These are phyloP conservation scores for Osmozyma mogii DNA, from an alignment of 805 yeast genomes.

Conservation along the genomic window DNA sequence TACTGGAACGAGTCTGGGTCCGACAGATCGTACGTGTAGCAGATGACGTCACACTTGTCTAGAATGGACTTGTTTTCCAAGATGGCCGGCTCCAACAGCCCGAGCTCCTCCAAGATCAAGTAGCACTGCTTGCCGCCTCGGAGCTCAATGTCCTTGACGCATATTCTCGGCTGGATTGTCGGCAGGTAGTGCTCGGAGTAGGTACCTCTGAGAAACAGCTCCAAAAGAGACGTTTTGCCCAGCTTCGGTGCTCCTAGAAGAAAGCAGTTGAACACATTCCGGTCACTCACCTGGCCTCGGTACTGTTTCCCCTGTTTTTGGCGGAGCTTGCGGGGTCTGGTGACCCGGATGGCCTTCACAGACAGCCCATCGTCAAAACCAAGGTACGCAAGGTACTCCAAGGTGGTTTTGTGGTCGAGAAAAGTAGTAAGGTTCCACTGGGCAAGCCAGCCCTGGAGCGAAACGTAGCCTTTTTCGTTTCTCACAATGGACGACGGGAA, in stretches of 20 bases:
- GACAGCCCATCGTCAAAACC: conserved; percentile 63
- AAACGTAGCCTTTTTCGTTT: conserved; percentile 82
- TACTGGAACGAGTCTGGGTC: conserved; percentile 93
- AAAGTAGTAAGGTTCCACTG: conserved; percentile 98
- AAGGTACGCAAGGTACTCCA: conserved; percentile 81
- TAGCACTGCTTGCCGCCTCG: conserved; percentile 95
- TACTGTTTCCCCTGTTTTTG: conserved; percentile 56
- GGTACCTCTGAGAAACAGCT: conserved; percentile 70
- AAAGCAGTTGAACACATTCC: conserved; percentile 89
- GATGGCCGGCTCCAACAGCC: conserved; percentile 77
- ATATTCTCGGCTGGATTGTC: conserved; percentile 70
- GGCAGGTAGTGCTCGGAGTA: conserved; percentile 70
- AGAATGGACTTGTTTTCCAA: conserved; percentile 61
- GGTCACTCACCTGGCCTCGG: conserved; percentile 63
- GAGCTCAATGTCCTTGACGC: conserved; percentile 87
- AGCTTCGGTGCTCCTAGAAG: conserved; percentile 78
- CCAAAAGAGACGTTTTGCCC: conserved; percentile 81
- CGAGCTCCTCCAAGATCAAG: conserved; percentile 81
- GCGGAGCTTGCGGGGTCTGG: conserved; percentile 70
- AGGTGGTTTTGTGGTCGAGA: conserved; percentile 72
- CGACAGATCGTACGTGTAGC: conserved; percentile 86
- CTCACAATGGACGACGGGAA: conserved; percentile 87
- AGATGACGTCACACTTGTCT: conserved; percentile 84
- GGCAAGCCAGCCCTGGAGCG: conserved; percentile 97
- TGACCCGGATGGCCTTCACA: conserved; percentile 54